A percentile compares a stretch with the other conserved stretches of the same genome.
Evolutionary conservation across 2,329 filamentous ascomycete species (phyloP).

Genomic region (Shiraia bambusicola): DNA sequence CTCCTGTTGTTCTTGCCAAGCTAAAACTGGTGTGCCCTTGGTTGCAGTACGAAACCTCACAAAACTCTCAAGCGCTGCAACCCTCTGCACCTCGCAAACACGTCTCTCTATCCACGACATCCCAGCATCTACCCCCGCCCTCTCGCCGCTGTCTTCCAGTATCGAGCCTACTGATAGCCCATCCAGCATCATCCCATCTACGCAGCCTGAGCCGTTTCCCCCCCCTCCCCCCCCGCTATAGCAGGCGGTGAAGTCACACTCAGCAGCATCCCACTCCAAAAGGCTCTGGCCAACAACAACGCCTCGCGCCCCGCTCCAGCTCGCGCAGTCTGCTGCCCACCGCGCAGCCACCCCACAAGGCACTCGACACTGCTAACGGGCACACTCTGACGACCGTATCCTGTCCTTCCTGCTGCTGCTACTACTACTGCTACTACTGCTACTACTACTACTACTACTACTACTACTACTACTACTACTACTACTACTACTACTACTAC

Average conservation of each 20-base stretch:
- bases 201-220: conserved; percentile 14
- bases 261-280: conserved; percentile 39
- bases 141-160: conserved; percentile 26
- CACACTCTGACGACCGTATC: conserved; percentile 31
- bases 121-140: conserved; percentile 18
- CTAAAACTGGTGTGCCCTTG: conserved; percentile 11
- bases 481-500: too few species aligned
- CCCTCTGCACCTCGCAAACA: conserved; percentile 32
- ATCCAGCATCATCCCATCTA: conserved; percentile 19
- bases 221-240: conserved; percentile 16
- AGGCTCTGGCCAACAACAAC: conserved; percentile 41
- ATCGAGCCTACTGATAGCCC: conserved; percentile 18
- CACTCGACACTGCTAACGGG: conserved; percentile 24
- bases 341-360: conserved; percentile 33
- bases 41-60: conserved; percentile 17
- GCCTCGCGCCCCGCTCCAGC: conserved; percentile 30
- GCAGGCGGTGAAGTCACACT: conserved; percentile 44
- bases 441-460: too few species aligned
- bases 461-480: too few species aligned
- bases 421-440: too few species aligned
- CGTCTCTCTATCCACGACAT: conserved; percentile 21
- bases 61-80: conserved; percentile 30
- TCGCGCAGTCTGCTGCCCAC: conserved; percentile 33
- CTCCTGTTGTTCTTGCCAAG: conserved; percentile 16
- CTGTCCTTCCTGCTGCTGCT: too few species aligned